These are phyloP conservation scores for Chenopodium quinoa DNA, from an alignment of 148 eudicot species.

Conservation along the genomic window DNA sequence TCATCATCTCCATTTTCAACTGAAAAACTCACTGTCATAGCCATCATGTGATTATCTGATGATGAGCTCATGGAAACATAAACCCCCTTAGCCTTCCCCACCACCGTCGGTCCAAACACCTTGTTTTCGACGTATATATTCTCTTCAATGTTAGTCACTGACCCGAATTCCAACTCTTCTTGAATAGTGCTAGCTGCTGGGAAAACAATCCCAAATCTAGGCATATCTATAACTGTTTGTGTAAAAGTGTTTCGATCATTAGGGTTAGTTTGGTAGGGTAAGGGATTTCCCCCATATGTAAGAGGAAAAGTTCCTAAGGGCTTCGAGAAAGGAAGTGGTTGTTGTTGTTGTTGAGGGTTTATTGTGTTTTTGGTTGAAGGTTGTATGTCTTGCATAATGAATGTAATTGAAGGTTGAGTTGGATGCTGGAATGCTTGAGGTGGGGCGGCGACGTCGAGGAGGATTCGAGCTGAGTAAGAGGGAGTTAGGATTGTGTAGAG, in stretches of 20 bases:
- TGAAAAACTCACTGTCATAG: conserved; percentile 7
- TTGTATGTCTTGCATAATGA: conserved; percentile 14
- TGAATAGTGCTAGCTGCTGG: neutral
- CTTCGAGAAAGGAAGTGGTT: conserved; percentile 14
- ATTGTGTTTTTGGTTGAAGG: neutral
- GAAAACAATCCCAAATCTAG: conserved; percentile 4
- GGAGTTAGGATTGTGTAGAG: conserved; percentile 11
- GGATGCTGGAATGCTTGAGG: conserved; percentile 1
- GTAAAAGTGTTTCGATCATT: neutral
- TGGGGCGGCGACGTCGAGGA: neutral
- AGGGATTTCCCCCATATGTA: neutral
- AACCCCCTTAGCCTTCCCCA: conserved; percentile 17
- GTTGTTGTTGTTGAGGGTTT: conserved; percentile 9
- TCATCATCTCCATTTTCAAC: neutral
- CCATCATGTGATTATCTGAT: conserved; percentile 13
- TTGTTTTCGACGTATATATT: conserved; percentile 7
- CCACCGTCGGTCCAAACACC: neutral
- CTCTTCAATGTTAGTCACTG: conserved; percentile 16
- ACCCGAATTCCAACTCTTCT: conserved; percentile 15
- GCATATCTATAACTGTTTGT: neutral
- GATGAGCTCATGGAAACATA: conserved; percentile 12
- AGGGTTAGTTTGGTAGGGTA: conserved; percentile 2
- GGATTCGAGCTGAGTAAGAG: conserved; percentile 9
- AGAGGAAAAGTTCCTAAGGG: conserved; percentile 11
- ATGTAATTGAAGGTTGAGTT: conserved; percentile 17